Base-by-base conservation (phyloP, 768 basidiomycete genomes). In the Floccularia luteovirens region DNA sequence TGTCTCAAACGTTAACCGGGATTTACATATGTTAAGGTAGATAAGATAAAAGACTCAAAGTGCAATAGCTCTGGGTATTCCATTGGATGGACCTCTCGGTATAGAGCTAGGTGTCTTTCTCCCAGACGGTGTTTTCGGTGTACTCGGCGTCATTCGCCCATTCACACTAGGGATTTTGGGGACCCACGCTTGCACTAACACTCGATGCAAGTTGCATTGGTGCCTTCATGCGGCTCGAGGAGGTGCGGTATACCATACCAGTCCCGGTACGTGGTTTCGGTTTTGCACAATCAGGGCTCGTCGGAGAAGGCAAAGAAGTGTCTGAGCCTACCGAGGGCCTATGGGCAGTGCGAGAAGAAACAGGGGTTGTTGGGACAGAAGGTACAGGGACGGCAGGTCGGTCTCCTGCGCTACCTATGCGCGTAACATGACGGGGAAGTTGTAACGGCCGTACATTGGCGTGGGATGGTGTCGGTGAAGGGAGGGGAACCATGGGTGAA, bases 371-470 rank as follows among this genome's bases (percentile, higher is more conserved):
- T 6, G 54, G 54, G 11, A 60, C 38, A 13, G 50, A 40, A 38
- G 62, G 59, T 2, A 61, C 63, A 16, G 66, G 63, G 2, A 63
- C 62, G 10, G 64, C 54, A 0, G 62, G 46, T 6, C 61, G 49
- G 37, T 67, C 65, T 2, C 57, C 56, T 24, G 40, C 31, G 11
- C 42, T 20, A 4, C 38, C 39, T 1, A 43, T 42, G 13, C 49
- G 38, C 4, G 43, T 38, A 5, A 48, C 35, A 24, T 44, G 51
- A 14, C 59, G 55, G 0, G 64, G 60, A 3, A 65, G 53, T 20
- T 60, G 60, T 4, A 67, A 35, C 4, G 58, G 59, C 14, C 53
- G 51, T 11, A 59, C 61, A 43, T 34, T 44, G 10, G 37, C 43
- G 12, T 52, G 46, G 31, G 55, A 46, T 17, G 47, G 44, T 10